Percentiles rank a stretch among this genome's conserved stretches.
Conservation (phyloP, 2,329 filamentous ascomycete genomes). For the Fusarium sp. region DNA sequence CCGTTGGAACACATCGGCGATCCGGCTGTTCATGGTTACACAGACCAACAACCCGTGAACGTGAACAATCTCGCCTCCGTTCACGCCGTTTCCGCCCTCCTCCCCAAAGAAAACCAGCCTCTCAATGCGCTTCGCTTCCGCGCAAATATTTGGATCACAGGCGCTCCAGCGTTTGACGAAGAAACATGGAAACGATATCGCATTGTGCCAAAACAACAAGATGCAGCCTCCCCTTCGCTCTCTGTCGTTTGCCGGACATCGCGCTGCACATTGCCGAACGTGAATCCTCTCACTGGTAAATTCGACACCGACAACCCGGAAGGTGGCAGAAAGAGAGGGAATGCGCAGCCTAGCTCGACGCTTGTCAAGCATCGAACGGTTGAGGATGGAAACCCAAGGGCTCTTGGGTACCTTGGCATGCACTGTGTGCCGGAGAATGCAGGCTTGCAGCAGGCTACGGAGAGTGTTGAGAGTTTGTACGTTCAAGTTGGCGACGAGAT, state of each 20-base stretch:
- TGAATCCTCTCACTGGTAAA: conserved; percentile 18
- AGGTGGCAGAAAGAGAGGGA: conserved; percentile 26
- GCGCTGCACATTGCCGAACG: conserved; percentile 31
- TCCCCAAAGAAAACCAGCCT: conserved; percentile 23
- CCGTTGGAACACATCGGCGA: conserved; percentile 18
- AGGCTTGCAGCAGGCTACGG: conserved; percentile 11
- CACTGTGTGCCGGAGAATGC: conserved; percentile 43
- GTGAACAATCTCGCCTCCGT: conserved; percentile 29
- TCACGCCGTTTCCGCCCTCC: conserved; percentile 20
- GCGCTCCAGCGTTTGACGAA: conserved; percentile 23
- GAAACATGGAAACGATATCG: conserved; percentile 29
- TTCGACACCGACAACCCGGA: conserved; percentile 8
- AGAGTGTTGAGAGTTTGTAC: conserved; percentile 1
- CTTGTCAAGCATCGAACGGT: conserved; percentile 36
- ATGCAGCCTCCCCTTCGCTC: not conserved
- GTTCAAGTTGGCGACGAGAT: conserved; percentile 43
- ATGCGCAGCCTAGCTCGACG: conserved; percentile 41
- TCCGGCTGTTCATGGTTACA: conserved; percentile 31
- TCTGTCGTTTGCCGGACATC: conserved; percentile 34
- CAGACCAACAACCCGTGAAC: conserved; percentile 33
- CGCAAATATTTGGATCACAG: conserved; percentile 31
- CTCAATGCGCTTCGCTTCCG: conserved; percentile 33
- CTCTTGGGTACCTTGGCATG: conserved; percentile 44
- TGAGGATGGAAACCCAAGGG: conserved; percentile 39
- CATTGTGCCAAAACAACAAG: not conserved